Base-by-base conservation (phyloP, 768 basidiomycete genomes). In the Panellus pusillus region DNA sequence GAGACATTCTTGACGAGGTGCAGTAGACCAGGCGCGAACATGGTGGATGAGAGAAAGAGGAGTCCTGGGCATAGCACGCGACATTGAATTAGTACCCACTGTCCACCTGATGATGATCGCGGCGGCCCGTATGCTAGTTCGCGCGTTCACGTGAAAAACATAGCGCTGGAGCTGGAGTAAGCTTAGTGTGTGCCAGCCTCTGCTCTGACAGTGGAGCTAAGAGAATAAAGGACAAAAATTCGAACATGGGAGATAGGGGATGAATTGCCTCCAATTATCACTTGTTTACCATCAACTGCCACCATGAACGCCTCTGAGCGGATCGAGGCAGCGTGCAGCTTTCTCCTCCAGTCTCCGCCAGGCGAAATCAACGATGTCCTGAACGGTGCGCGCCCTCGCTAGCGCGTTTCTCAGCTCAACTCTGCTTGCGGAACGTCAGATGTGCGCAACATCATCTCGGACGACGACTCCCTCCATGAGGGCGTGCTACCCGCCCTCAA, bases 311-410 rank as follows among this genome's bases (percentile, higher is more conserved):
- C 75, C 46, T 70, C 74, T 47, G 84, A 87, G 64, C 83, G 86
- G 27, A 83, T 91, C 42, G 74, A 83, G 64, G 79, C 80, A 8
- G 94, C 89, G 19, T 85, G 89, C 20, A 77, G 77, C 29, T 91
- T 97, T 64, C 75, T 98, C 28, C 78, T 91, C 0, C 95, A 97
- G 67, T 86, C 92, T 1, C 95, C 95, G 20, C 95, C 95, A 1
- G 95, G 95, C 41, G 91, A 98, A 75, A 93, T 98, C 61, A 97
- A 96, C 70, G 95, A 98, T 73, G 94, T 97, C 15, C 76, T 98
- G 49, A 91, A 91, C 63, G 93, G 93, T 91, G 55, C 58, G 71
- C 49, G 41, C 41, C n/a, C 44, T 56, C 40, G 40, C 36, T 20
- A 27, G 51, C 44, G 52, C 59, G 42, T 37, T 40, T 50, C 29